Conservation (phyloP, 768 basidiomycete genomes). For the Mycena epipterygia region DNA sequence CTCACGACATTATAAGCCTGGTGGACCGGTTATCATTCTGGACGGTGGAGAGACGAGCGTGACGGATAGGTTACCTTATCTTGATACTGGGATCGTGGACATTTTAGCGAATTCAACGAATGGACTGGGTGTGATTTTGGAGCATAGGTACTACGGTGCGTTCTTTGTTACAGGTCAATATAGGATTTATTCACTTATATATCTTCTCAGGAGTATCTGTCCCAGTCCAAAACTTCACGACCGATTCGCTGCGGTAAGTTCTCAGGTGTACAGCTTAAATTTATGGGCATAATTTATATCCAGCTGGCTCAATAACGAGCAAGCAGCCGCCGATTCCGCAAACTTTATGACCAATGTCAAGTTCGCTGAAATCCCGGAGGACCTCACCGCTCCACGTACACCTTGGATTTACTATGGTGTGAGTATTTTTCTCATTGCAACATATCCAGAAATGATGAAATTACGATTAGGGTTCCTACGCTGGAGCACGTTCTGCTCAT, state of each 20-base stretch:
- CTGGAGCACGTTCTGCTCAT: slow-evolving; percentile 94
- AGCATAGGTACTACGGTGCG: slow-evolving; percentile 91
- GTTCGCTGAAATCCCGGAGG: slow-evolving; percentile 76
- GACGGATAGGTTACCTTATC: slow-evolving; percentile 68
- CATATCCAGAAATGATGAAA: slow-evolving; percentile 14
- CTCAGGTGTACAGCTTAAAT: slow-evolving; percentile 11
- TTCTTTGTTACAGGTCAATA: slow-evolving; percentile 23
- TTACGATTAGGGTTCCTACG: slow-evolving; percentile 79
- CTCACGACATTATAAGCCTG: slow-evolving; percentile 80
- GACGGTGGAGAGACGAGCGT: slow-evolving; percentile 96
- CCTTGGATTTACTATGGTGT: slow-evolving; percentile 97
- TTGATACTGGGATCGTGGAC: slow-evolving; percentile 87
- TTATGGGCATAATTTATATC: slow-evolving; percentile 8
- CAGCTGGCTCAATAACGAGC: slow-evolving; percentile 91
- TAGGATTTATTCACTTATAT: slow-evolving; percentile 27
- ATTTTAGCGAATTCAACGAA: slow-evolving; percentile 88
- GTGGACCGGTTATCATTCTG: slow-evolving; percentile 89
- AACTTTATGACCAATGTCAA: slow-evolving; percentile 88
- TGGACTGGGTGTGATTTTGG: slow-evolving; percentile 89
- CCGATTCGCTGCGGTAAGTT: slow-evolving; percentile 79
- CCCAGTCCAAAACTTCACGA: slow-evolving; percentile 82
- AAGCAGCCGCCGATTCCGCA: slow-evolving; percentile 91
- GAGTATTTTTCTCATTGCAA: slow-evolving; percentile 40
- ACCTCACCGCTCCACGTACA: slow-evolving; percentile 76
- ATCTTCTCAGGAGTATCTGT: slow-evolving; percentile 71